Evolutionary conservation across 805 yeast species (phyloP).

Genomic region (Sungouiozyma intestinalis): DNA sequence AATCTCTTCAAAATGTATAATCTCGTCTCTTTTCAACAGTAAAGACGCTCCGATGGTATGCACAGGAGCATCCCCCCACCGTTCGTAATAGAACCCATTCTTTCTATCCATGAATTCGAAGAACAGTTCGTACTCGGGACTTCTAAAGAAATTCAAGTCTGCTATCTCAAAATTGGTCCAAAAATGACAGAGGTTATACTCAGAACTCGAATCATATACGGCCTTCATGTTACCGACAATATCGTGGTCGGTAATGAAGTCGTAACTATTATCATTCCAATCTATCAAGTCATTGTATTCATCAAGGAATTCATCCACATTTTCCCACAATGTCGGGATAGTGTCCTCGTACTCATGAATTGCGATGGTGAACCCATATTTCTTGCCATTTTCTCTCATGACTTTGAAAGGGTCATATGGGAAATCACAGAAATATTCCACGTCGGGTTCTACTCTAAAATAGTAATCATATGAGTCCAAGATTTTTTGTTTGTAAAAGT

Average conservation of each 20-base stretch:
- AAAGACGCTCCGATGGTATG: constrained; percentile 63
- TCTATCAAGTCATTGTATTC: constrained; percentile 39
- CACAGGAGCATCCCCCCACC: constrained; percentile 96
- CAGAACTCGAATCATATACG: constrained; percentile 37
- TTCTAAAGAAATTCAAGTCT: constrained; percentile 56
- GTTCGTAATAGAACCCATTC: constrained; percentile 75
- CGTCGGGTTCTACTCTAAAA: constrained; percentile 93
- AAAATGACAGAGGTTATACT: constrained; percentile 73
- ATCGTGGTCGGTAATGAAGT: constrained; percentile 42
- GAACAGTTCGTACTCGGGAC: constrained; percentile 48
- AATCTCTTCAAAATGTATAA: constrained; percentile 71
- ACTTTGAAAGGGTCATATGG: constrained; percentile 74
- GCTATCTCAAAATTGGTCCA: constrained; percentile 86
- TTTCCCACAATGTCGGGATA: constrained; percentile 75
- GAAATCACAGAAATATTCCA: constrained; percentile 79
- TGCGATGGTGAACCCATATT: constrained; percentile 80
- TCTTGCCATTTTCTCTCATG: constrained; percentile 65
- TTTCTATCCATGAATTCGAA: constrained; percentile 53
- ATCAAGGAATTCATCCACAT: constrained; percentile 49
- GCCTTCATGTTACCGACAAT: constrained; percentile 35
- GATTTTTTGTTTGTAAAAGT: constrained; percentile 70
- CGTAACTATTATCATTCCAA: constrained; percentile 20
- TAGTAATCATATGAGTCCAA: constrained; percentile 72
- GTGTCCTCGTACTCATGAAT: constrained; percentile 77
- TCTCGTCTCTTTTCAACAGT: constrained; percentile 45